phyloP scores from a whole-genome alignment of 495 filamentous ascomycete species.

The Daldinia vernicosa region DNA sequence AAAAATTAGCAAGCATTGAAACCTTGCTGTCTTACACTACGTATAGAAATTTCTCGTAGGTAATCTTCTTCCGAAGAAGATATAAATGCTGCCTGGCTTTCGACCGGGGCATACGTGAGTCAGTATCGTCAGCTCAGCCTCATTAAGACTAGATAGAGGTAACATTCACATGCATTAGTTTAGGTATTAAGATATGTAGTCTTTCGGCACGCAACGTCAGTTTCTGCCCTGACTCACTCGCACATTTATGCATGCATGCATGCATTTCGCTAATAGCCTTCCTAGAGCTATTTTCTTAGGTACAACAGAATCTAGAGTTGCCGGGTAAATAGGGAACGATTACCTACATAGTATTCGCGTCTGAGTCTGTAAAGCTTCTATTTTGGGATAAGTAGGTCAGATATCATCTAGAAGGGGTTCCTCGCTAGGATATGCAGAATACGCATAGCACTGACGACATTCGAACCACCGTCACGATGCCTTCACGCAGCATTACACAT shows the following conservation, averaged over 20 bases:
- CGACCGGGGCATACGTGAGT: not conserved
- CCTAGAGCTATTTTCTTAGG: too few relatives aligned
- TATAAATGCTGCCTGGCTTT: constrained; percentile 4
- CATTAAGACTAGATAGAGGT: not conserved
- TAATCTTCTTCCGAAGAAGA: not conserved
- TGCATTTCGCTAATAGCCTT: not conserved
- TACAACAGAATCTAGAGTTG: too few relatives aligned
- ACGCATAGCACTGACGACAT: not conserved
- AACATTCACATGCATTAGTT: not conserved
- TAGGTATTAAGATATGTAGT: too few relatives aligned
- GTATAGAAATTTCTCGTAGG: not conserved
- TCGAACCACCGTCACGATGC: not conserved
- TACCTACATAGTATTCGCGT: not conserved
- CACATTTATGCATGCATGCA: not conserved
- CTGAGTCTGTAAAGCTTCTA: not conserved
- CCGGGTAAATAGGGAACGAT: not conserved
- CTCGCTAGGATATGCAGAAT: constrained; percentile 1
- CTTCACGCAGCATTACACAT: not conserved
- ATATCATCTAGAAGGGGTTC: not conserved
- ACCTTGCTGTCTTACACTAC: constrained; percentile 3
- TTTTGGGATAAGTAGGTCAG: not conserved
- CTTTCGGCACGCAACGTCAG: not conserved
- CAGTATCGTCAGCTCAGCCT: constrained; percentile 15
- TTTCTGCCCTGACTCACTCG: not conserved
- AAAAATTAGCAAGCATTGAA: not conserved